Conservation (phyloP, 1,284 basidiomycete genomes). For the Tremellales sp. region DNA sequence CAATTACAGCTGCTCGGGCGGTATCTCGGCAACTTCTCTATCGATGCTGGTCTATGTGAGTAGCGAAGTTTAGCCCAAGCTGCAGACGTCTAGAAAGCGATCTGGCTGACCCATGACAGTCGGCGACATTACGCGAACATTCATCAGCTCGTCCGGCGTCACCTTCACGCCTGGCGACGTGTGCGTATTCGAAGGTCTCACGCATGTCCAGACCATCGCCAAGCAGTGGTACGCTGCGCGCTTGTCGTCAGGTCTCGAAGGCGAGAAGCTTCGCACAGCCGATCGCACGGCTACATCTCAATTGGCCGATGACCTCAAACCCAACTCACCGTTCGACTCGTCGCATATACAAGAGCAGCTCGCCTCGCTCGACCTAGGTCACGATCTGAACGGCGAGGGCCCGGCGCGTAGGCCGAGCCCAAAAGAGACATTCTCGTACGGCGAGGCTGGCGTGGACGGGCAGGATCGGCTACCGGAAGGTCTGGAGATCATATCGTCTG, state of each 20-base stretch:
- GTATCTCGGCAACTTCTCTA: conserved; percentile 67
- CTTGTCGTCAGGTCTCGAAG: conserved; percentile 57
- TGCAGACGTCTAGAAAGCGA: not conserved
- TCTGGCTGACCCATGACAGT: conserved; percentile 42
- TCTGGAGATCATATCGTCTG: conserved; percentile 62
- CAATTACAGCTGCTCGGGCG: conserved; percentile 79
- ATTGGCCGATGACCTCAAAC: conserved; percentile 3
- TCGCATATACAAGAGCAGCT: conserved; percentile 1
- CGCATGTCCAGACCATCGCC: conserved; percentile 66
- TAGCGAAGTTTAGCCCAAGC: conserved; percentile 5
- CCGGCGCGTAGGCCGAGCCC: not conserved
- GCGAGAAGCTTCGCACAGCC: conserved; percentile 60
- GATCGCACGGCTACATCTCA: conserved; percentile 33
- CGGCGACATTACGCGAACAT: conserved; percentile 73
- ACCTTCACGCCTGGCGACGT: conserved; percentile 69
- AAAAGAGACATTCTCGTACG: conserved; percentile 12
- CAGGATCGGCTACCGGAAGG: conserved; percentile 37
- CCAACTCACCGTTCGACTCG: conserved; percentile 7
- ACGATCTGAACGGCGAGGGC: not conserved
- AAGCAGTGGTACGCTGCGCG: conserved; percentile 66
- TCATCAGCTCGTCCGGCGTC: conserved; percentile 68
- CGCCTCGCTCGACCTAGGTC: not conserved
- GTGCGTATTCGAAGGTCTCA: conserved; percentile 83
- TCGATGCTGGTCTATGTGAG: conserved; percentile 45
- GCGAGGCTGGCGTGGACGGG: not conserved